Evolutionary conservation across 352 stramenopile species (phyloP).

Genomic region (Saprolegnia diclina): DNA sequence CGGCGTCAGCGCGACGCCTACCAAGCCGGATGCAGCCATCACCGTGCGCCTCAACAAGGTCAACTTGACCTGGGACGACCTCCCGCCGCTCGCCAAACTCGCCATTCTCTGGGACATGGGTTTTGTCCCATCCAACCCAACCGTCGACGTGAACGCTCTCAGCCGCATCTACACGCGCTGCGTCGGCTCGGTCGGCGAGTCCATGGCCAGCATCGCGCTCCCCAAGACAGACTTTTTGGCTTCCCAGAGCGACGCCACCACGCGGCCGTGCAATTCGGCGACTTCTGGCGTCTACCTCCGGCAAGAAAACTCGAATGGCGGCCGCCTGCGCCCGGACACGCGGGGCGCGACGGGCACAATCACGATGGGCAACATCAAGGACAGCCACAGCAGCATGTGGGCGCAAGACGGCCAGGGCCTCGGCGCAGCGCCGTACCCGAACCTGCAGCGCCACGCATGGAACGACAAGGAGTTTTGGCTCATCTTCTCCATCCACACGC

Average conservation of each 20-base stretch:
- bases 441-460: constrained; percentile 8
- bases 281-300: not conserved
- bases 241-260: not conserved
- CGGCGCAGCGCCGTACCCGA: not conserved
- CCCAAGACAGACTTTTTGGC: constrained; percentile 11
- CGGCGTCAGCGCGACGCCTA: not conserved
- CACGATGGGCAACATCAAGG: constrained; percentile 2
- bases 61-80: not conserved
- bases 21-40: not conserved
- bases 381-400: constrained; percentile 23
- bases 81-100: constrained; percentile 2
- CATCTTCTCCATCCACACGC: constrained; percentile 22
- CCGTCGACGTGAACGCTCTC: not conserved
- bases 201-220: constrained; percentile 16
- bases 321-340: not conserved
- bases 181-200: not conserved
- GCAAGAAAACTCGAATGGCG: constrained; percentile 8
- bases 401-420: constrained; percentile 13
- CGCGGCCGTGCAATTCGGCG: not conserved
- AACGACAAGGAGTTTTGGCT: constrained; percentile 1
- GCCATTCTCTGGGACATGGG: constrained; percentile 24
- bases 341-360: constrained; percentile 6
- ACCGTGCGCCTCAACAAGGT: not conserved
- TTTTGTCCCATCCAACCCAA: constrained; percentile 11
- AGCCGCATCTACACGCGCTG: constrained; percentile 19